These are phyloP conservation scores for Murraya koenigii DNA, from an alignment of 345 rosid genomes.

Conservation along the genomic window DNA sequence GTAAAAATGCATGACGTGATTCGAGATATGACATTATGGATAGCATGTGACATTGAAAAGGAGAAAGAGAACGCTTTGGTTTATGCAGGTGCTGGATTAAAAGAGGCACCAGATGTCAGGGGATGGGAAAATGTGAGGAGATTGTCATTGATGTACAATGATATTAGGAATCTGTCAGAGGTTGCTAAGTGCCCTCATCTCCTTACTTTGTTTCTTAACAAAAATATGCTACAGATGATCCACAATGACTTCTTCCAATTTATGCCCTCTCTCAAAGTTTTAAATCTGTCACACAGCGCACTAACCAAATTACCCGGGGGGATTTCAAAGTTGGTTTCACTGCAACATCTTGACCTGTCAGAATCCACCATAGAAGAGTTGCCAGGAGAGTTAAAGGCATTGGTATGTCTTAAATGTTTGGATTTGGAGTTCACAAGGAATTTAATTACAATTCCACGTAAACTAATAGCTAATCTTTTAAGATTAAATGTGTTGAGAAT, in stretches of 20 bases:
- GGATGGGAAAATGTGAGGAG: neutral
- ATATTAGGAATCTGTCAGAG: neutral
- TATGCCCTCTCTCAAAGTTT: slow-evolving; percentile 23
- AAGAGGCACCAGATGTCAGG: accelerated
- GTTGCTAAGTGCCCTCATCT: neutral
- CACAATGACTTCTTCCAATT: slow-evolving; percentile 14
- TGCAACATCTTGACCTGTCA: too few relatives aligned
- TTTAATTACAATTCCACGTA: too few relatives aligned
- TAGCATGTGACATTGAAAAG: too few relatives aligned
- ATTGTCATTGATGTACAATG: neutral
- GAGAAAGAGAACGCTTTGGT: accelerated
- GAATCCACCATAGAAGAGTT: too few relatives aligned
- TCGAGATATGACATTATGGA: too few relatives aligned
- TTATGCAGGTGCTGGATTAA: neutral
- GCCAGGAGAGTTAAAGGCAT: too few relatives aligned
- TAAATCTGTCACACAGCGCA: slow-evolving; percentile 22
- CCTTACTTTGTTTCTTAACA: neutral
- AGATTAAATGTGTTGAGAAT: neutral
- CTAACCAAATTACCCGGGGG: slow-evolving; percentile 25
- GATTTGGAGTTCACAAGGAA: too few relatives aligned
- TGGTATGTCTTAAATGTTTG: too few relatives aligned
- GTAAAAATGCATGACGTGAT: too few relatives aligned
- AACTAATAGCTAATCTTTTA: too few relatives aligned
- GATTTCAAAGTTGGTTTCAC: slow-evolving; percentile 10
- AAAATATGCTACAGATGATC: neutral